phyloP scores from a whole-genome alignment of 768 basidiomycete genomes.

The Cubamyces sp. region DNA sequence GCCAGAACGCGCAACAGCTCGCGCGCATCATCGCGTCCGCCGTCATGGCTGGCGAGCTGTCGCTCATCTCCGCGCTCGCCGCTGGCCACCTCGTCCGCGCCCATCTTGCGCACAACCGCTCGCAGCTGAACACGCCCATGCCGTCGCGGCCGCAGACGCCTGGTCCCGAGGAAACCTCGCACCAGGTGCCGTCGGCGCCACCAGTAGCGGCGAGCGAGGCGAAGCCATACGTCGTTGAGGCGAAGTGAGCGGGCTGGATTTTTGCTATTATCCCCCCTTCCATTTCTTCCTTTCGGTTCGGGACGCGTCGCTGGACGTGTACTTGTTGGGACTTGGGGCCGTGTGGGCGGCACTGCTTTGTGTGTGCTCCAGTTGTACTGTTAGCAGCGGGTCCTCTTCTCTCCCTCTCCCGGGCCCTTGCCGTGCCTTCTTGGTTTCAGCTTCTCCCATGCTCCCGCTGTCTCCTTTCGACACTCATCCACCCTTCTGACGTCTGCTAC shows the following conservation, averaged over 20 bases:
- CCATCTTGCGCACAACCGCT: conserved; percentile 91
- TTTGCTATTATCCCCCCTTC: neutral
- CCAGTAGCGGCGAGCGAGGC: conserved; percentile 1
- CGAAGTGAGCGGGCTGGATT: conserved; percentile 2
- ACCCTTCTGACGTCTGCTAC: neutral
- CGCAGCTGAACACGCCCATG: conserved; percentile 75
- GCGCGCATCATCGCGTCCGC: conserved; percentile 89
- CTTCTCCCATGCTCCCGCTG: neutral
- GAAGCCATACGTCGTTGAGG: conserved; percentile 16
- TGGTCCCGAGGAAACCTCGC: conserved; percentile 35
- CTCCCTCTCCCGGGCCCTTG: neutral
- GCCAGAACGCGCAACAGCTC: conserved; percentile 86
- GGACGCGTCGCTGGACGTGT: neutral
- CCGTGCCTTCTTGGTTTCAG: neutral
- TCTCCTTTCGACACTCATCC: neutral
- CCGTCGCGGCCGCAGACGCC: conserved; percentile 64
- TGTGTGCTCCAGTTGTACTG: conserved; percentile 3
- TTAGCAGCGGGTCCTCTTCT: neutral
- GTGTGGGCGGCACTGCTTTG: neutral
- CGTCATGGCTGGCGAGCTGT: conserved; percentile 98
- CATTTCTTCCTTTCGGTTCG: neutral
- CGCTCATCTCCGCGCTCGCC: conserved; percentile 88
- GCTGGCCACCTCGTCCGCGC: conserved; percentile 95
- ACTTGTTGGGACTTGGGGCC: conserved; percentile 10
- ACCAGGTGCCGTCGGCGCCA: conserved; percentile 3